A percentile compares a stretch with the other conserved stretches of the same genome.
phyloP scores from a whole-genome alignment of 2,329 filamentous ascomycete genomes.

The Mollisiaceae sp. region DNA sequence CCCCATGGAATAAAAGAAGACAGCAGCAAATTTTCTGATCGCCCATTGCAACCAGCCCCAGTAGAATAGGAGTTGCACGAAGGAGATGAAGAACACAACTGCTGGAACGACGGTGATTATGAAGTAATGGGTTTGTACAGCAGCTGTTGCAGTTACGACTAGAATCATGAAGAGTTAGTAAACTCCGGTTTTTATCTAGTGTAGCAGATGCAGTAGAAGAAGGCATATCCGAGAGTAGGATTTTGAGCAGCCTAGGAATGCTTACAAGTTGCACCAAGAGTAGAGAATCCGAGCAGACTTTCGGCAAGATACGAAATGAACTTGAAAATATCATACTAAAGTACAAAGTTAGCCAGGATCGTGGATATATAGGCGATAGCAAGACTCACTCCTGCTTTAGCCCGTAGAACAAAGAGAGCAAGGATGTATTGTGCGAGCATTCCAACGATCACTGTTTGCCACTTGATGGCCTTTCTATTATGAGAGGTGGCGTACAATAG shows the following conservation, averaged over 20 bases:
- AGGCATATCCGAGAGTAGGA: no score
- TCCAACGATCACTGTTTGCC: slow-evolving; percentile 84
- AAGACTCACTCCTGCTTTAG: slow-evolving; percentile 61
- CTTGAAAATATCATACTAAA: slow-evolving; percentile 82
- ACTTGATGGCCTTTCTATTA: slow-evolving; percentile 67
- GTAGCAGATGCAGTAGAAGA: no score
- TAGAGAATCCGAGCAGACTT: slow-evolving; percentile 76
- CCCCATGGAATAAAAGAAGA: slow-evolving; percentile 89
- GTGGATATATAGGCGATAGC: background rate
- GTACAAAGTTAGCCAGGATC: background rate
- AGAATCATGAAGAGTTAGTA: no score
- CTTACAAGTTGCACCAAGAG: slow-evolving; percentile 66
- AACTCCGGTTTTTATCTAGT: no score
- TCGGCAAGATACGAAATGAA: slow-evolving; percentile 81
- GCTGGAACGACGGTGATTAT: slow-evolving; percentile 81
- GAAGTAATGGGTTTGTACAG: slow-evolving; percentile 64
- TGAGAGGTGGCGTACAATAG: slow-evolving; percentile 73
- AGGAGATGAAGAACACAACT: slow-evolving; percentile 93
- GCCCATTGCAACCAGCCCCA: slow-evolving; percentile 86
- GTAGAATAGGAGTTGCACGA: slow-evolving; percentile 88
- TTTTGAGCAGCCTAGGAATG: no score
- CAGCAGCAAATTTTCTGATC: slow-evolving; percentile 81
- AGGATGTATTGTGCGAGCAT: slow-evolving; percentile 90
- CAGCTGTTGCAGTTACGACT: slow-evolving; percentile 62
- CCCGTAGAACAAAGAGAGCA: slow-evolving; percentile 85